phyloP scores from a whole-genome alignment of 2,329 filamentous ascomycete genomes.

The Macrophomina pseudophaseolina region DNA sequence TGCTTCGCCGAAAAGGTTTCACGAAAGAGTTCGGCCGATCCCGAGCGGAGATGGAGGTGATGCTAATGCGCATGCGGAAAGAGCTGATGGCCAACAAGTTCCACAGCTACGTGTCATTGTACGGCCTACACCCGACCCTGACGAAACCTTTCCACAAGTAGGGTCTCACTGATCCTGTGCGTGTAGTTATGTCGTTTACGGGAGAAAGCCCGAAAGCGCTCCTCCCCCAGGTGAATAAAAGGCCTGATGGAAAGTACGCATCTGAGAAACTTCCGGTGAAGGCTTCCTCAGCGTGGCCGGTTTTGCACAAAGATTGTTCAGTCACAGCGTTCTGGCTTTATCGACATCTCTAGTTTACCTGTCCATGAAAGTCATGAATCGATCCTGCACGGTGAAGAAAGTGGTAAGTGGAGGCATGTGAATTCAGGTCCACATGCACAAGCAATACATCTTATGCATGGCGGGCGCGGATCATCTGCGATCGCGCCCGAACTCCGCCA shows the following conservation, averaged over 20 bases:
- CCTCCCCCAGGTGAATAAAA: background rate
- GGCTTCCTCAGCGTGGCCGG: background rate
- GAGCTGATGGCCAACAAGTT: conserved; percentile 24
- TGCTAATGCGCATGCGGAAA: conserved; percentile 22
- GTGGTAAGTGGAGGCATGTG: no score
- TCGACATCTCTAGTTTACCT: background rate
- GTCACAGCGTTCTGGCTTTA: background rate
- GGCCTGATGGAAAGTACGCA: background rate
- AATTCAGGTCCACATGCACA: no score
- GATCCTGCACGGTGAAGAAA: no score
- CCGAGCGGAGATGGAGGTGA: conserved; percentile 19
- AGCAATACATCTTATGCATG: background rate
- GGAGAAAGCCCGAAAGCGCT: background rate
- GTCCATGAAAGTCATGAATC: no score
- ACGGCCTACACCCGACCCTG: background rate
- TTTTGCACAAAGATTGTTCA: background rate
- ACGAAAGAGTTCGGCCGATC: conserved; percentile 21
- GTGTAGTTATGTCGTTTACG: background rate
- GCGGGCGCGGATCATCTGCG: background rate
- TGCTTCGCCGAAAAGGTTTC: background rate
- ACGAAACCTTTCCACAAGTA: no score
- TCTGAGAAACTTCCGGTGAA: background rate
- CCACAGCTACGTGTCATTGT: conserved; percentile 24
- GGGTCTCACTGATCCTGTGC: background rate
- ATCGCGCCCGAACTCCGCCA: background rate